A percentile compares a stretch with the other conserved stretches of the same genome.
Evolutionary conservation across 2,329 filamentous ascomycete species (phyloP).

Genomic region (Madurella mycetomatis): DNA sequence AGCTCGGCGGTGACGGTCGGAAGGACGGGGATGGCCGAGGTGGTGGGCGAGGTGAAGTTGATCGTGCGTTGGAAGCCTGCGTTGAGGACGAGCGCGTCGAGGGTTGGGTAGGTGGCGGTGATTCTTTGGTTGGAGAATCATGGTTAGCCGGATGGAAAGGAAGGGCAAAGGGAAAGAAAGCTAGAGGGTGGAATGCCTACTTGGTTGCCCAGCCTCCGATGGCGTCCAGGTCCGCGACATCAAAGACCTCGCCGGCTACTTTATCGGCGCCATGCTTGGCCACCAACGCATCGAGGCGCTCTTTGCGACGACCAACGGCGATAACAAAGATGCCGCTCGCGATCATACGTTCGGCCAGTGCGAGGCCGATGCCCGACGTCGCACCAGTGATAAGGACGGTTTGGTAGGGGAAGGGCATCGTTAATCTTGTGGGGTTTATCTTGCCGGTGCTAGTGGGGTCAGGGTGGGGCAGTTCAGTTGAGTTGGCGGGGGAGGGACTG

Average conservation of each 20-base stretch:
- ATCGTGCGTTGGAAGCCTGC: constrained; percentile 49
- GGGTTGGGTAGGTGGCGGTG: constrained; percentile 38
- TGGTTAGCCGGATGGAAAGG: background rate
- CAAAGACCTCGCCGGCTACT: constrained; percentile 39
- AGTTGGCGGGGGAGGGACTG: too few relatives aligned
- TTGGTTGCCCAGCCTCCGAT: constrained; percentile 40
- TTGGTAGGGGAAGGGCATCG: constrained; percentile 52
- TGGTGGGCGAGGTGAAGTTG: constrained; percentile 39
- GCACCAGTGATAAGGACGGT: constrained; percentile 52
- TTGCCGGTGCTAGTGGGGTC: too few relatives aligned
- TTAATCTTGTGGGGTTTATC: too few relatives aligned
- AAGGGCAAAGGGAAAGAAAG: background rate
- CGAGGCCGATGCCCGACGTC: constrained; percentile 50
- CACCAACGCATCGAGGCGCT: constrained; percentile 48
- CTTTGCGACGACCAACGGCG: constrained; percentile 51
- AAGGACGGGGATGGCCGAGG: too few relatives aligned
- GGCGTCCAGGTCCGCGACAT: constrained; percentile 41
- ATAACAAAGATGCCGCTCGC: constrained; percentile 48
- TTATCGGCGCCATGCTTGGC: constrained; percentile 42
- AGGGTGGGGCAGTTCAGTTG: too few relatives aligned
- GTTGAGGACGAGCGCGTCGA: constrained; percentile 56
- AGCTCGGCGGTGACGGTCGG: constrained; percentile 11
- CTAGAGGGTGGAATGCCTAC: background rate
- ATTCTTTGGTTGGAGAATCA: constrained; percentile 27
- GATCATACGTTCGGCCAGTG: constrained; percentile 41